A percentile compares a stretch with the other conserved stretches of the same genome.
phyloP scores from a whole-genome alignment of 2,329 filamentous ascomycete genomes.

The Paecilomyces sp. region DNA sequence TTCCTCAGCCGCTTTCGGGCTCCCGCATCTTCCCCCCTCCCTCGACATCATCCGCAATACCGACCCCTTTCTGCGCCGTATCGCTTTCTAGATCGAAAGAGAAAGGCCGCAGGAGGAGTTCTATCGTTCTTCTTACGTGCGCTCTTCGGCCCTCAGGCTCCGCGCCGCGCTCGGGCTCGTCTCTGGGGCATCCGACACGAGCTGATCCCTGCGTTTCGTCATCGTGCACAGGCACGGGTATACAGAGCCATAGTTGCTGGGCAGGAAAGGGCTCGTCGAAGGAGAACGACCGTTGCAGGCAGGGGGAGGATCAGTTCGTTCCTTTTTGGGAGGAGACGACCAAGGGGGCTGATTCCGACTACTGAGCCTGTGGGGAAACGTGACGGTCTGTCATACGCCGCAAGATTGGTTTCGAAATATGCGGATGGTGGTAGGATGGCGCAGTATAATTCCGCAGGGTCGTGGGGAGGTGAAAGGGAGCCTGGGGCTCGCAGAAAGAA shows the following conservation, averaged over 20 bases:
- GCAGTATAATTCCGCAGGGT: constrained; percentile 15
- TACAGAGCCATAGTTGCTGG: constrained; percentile 65
- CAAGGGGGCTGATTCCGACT: constrained; percentile 5
- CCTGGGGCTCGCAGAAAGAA: constrained; percentile 69
- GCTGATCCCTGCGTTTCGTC: constrained; percentile 63
- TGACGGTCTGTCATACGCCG: not conserved
- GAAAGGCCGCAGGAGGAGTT: constrained; percentile 8
- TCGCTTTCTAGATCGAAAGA: constrained; percentile 6
- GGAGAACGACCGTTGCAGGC: constrained; percentile 20
- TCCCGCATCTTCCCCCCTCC: constrained; percentile 10
- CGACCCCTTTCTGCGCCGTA: constrained; percentile 7
- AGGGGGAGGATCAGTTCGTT: constrained; percentile 16
- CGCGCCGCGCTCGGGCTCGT: constrained; percentile 57
- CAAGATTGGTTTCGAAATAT: constrained; percentile 7
- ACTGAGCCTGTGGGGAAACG: not conserved
- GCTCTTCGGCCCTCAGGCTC: constrained; percentile 61
- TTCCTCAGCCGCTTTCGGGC: constrained; percentile 13
- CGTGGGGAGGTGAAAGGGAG: constrained; percentile 36
- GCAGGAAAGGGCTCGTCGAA: constrained; percentile 49
- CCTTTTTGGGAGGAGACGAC: constrained; percentile 16
- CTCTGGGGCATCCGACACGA: constrained; percentile 67
- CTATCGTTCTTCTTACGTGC: constrained; percentile 45
- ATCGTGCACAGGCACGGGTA: constrained; percentile 65
- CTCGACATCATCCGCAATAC: constrained; percentile 9
- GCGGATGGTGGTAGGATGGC: constrained; percentile 15